A percentile compares a stretch with the other conserved stretches of the same genome.
Evolutionary conservation across 1,284 basidiomycete genomes (phyloP).

Genomic region (Ceratobasidium sp.): DNA sequence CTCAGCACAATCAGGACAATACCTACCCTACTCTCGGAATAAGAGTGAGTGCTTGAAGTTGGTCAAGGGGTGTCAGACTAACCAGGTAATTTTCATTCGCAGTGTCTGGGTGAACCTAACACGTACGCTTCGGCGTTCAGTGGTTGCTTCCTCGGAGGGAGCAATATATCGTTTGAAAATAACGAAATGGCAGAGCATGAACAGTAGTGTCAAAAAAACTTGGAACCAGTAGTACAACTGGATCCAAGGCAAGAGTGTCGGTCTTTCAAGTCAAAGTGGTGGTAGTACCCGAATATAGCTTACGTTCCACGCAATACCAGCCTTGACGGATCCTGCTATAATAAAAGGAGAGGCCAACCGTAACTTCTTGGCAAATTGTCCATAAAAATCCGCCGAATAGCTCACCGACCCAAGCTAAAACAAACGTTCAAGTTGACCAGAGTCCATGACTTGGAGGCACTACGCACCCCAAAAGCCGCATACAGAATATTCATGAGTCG

Average conservation of each 20-base stretch:
- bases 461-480: conserved; percentile 13
- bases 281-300: neutral
- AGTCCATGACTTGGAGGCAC: neutral
- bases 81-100: conserved; percentile 15
- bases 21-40: neutral
- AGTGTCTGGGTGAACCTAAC: neutral
- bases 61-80: neutral
- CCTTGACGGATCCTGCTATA: conserved; percentile 11
- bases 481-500: conserved; percentile 21
- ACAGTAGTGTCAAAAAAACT: neutral
- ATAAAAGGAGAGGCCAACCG: conserved; percentile 22
- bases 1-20: conserved; percentile 9
- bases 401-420: conserved; percentile 13
- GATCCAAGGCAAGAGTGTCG: neutral
- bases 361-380: neutral
- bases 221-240: conserved; percentile 28
- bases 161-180: conserved; percentile 4
- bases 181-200: conserved; percentile 2
- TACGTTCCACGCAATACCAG: conserved; percentile 9
- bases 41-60: neutral
- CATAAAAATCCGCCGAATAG: neutral
- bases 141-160: conserved; percentile 8
- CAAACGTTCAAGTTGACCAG: neutral
- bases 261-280: neutral
- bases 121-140: neutral